A percentile compares a stretch with the other conserved stretches of the same genome.
Evolutionary conservation across 352 stramenopile species (phyloP).

Genomic region (Pythium inflatum): DNA sequence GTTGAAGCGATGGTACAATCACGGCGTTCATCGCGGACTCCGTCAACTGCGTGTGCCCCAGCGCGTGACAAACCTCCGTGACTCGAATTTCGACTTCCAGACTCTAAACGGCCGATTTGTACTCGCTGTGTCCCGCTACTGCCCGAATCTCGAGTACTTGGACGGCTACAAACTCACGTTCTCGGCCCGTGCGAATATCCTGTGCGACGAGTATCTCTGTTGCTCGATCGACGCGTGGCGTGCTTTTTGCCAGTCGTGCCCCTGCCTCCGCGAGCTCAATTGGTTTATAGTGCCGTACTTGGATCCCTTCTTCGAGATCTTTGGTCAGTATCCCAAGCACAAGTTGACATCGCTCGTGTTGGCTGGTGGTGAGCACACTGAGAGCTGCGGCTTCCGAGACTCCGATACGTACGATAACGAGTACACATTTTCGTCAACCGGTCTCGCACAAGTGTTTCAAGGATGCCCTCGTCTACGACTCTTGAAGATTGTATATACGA

Average conservation of each 20-base stretch:
- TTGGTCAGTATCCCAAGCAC: constrained; percentile 33
- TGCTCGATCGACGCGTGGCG: constrained; percentile 42
- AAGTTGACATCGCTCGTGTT: constrained; percentile 28
- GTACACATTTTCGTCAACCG: no score
- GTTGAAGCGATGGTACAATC: constrained; percentile 22
- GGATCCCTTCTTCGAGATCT: constrained; percentile 68
- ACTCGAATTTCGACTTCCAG: no score
- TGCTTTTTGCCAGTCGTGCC: constrained; percentile 47
- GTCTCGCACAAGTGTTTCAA: no score
- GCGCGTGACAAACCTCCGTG: constrained; percentile 27
- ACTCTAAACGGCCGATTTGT: no score
- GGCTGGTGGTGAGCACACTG: constrained; percentile 28
- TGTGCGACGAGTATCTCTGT: constrained; percentile 30
- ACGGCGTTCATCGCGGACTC: constrained; percentile 23
- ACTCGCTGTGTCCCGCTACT: constrained; percentile 32
- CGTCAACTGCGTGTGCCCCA: constrained; percentile 35
- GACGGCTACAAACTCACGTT: constrained; percentile 72
- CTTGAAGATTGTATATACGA: no score
- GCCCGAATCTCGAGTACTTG: constrained; percentile 61
- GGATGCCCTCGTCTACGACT: no score
- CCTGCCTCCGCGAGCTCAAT: constrained; percentile 57
- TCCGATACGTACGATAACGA: no score
- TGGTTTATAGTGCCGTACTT: constrained; percentile 73
- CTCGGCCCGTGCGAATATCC: constrained; percentile 36
- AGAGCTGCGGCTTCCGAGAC: no score